Conservation (phyloP, 1,284 basidiomycete species). For the Neolentinus lepideus region DNA sequence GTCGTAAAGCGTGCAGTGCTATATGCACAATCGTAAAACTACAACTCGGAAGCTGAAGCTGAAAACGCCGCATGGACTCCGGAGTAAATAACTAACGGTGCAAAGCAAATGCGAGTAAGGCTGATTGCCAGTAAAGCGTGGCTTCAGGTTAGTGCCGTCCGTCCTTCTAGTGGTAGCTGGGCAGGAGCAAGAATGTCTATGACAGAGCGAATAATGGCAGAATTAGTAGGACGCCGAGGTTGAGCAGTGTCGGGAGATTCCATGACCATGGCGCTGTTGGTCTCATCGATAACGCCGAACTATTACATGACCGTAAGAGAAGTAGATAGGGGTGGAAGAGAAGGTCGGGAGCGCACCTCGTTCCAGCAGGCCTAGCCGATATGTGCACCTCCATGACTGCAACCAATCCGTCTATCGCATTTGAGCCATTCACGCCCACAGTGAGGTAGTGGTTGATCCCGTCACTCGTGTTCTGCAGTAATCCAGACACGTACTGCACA, state of each 20-base stretch:
- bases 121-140: not conserved
- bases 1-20: conserved; percentile 1
- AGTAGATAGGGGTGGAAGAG: not conserved
- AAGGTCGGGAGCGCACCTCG: not conserved
- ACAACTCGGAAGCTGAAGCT: not conserved
- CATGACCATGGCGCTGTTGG: not conserved
- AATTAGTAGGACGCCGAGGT: not conserved
- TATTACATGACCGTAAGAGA: not conserved
- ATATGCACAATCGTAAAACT: not conserved
- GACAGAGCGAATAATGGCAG: not conserved
- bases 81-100: not conserved
- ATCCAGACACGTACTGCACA: conserved; percentile 60
- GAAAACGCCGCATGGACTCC: not conserved
- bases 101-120: not conserved
- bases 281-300: not conserved
- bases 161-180: not conserved
- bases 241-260: not conserved
- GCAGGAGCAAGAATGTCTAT: not conserved
- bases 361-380: conserved; percentile 30
- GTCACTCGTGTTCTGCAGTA: conserved; percentile 59
- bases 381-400: conserved; percentile 78
- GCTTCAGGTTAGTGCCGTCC: too few species aligned
- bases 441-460: conserved; percentile 75
- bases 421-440: conserved; percentile 51
- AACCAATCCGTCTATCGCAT: conserved; percentile 80